phyloP scores from a whole-genome alignment of 495 filamentous ascomycete genomes.

The Aspergillus homomorphus region DNA sequence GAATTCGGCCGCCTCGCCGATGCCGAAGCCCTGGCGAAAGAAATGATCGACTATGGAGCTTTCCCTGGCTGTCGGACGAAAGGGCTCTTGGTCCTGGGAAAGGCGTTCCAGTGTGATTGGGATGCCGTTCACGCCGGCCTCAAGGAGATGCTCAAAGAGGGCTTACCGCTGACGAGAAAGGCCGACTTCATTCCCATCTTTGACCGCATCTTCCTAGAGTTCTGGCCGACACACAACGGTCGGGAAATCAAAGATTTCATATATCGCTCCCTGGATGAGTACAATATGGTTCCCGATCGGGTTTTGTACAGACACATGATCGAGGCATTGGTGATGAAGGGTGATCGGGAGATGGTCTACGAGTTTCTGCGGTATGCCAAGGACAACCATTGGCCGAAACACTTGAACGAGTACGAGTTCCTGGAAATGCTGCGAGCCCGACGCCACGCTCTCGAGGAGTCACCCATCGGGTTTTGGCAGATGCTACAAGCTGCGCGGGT shows the following conservation, averaged over 20 bases:
- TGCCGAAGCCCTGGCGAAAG: slow-evolving; percentile 35
- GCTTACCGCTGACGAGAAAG: slow-evolving; percentile 28
- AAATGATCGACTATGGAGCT: slow-evolving; percentile 33
- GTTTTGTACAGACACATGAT: slow-evolving; percentile 43
- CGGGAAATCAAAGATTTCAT: slow-evolving; percentile 35
- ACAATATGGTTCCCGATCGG: slow-evolving; percentile 37
- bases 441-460: slow-evolving; percentile 31
- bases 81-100: slow-evolving; percentile 36
- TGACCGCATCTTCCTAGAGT: slow-evolving; percentile 46
- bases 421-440: slow-evolving; percentile 27
- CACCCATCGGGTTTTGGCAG: slow-evolving; percentile 42
- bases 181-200: slow-evolving; percentile 32
- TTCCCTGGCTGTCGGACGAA: slow-evolving; percentile 37
- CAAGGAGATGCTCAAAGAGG: slow-evolving; percentile 37
- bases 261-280: slow-evolving; percentile 32
- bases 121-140: slow-evolving; percentile 37
- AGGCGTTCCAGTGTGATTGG: slow-evolving; percentile 42
- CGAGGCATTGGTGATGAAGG: slow-evolving; percentile 40
- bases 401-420: slow-evolving; percentile 28
- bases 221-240: slow-evolving; percentile 36
- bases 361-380: slow-evolving; percentile 28
- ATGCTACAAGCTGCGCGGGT: slow-evolving; percentile 43
- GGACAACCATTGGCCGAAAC: slow-evolving; percentile 34
- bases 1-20: slow-evolving; percentile 36
- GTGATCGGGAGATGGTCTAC: slow-evolving; percentile 28